Evolutionary conservation across 1,284 basidiomycete species (phyloP).

Genomic region (Cryptococcus neoformans): DNA sequence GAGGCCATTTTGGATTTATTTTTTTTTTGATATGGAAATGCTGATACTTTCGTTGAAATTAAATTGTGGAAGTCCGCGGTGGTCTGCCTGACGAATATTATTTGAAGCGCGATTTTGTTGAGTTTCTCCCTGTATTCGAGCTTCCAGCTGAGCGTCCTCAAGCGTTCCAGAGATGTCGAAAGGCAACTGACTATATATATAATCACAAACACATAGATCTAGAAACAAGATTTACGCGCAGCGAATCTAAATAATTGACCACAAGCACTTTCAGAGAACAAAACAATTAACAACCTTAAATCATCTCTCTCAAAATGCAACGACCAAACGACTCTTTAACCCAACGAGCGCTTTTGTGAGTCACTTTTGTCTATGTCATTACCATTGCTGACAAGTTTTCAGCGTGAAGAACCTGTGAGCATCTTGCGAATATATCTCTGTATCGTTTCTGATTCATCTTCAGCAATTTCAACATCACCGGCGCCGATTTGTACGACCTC

Average conservation of each 20-base stretch:
- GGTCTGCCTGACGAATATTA: too few species aligned
- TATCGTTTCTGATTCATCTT: neutral
- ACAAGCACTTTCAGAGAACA: neutral
- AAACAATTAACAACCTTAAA: neutral
- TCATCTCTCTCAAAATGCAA: conserved; percentile 21
- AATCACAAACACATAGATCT: too few species aligned
- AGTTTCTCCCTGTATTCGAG: neutral
- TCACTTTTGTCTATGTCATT: neutral
- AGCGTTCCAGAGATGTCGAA: too few species aligned
- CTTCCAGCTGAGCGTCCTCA: neutral
- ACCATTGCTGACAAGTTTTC: neutral
- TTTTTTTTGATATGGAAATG: conserved; percentile 1
- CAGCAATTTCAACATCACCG: conserved; percentile 81
- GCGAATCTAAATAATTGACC: too few species aligned
- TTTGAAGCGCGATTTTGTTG: too few species aligned
- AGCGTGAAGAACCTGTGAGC: conserved; percentile 50
- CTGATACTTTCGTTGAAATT: too few species aligned
- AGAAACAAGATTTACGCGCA: too few species aligned
- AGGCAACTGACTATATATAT: too few species aligned
- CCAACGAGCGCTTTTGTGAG: conserved; percentile 46
- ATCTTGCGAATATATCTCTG: neutral
- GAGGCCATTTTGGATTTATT: conserved; percentile 38
- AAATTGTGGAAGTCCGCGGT: neutral
- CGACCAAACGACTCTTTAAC: conserved; percentile 36
- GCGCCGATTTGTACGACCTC: conserved; percentile 92